Percentiles rank a stretch among this genome's conserved stretches.
These are phyloP conservation scores for Lichtheimia ornata DNA, from an alignment of 371 early-diverging fungal genomes.

Conservation along the genomic window DNA sequence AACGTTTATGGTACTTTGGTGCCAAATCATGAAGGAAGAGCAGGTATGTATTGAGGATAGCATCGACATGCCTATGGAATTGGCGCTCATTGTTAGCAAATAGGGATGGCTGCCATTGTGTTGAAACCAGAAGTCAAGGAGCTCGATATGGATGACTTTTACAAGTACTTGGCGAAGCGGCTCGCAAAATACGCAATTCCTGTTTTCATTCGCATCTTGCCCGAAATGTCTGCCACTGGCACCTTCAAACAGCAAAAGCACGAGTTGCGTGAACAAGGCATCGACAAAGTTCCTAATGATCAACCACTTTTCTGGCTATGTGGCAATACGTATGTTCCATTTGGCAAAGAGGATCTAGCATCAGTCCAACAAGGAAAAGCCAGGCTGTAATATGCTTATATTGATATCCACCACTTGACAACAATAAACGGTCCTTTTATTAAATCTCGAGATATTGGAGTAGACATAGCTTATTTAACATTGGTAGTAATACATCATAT, in stretches of 20 bases:
- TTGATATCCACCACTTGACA: too few relatives aligned
- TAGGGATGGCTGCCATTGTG: conserved; percentile 73
- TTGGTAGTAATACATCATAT: too few relatives aligned
- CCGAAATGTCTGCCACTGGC: conserved; percentile 48
- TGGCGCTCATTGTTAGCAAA: conserved; percentile 12
- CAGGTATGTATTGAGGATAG: conserved; percentile 63
- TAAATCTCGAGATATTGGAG: too few relatives aligned
- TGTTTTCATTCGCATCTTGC: conserved; percentile 53
- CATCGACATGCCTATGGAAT: conserved; percentile 64
- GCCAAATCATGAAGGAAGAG: conserved; percentile 65
- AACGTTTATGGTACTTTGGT: conserved; percentile 64
- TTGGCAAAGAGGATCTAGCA: background rate
- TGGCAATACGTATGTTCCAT: conserved; percentile 26
- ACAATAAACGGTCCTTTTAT: too few relatives aligned
- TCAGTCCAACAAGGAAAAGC: too few relatives aligned
- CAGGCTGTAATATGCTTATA: too few relatives aligned
- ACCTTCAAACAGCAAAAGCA: conserved; percentile 61
- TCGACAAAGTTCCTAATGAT: conserved; percentile 28
- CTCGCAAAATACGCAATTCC: conserved; percentile 66
- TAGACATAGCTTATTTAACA: too few relatives aligned
- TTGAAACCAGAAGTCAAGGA: conserved; percentile 25
- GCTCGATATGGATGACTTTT: conserved; percentile 37
- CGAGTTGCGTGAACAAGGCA: conserved; percentile 46
- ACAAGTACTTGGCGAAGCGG: conserved; percentile 25
- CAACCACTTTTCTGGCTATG: conserved; percentile 51